Evolutionary conservation across 2,329 filamentous ascomycete genomes (phyloP).

Genomic region (Aspergillus piperis): DNA sequence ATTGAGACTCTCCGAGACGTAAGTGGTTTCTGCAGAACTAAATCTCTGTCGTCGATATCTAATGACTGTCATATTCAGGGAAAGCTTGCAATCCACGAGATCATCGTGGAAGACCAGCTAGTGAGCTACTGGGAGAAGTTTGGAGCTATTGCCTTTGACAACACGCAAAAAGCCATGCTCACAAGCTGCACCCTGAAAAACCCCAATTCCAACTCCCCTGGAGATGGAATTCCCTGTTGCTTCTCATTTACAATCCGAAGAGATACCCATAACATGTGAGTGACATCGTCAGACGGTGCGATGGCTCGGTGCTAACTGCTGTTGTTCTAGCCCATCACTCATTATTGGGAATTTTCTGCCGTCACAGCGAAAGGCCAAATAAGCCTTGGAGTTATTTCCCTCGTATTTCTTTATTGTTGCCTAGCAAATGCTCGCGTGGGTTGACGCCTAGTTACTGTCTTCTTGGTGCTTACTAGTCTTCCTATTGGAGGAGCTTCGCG

Average conservation of each 20-base stretch:
- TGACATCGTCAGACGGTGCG: constrained; percentile 13
- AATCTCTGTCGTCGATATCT: neutral
- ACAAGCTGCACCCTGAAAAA: constrained; percentile 91
- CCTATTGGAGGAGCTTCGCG: neutral
- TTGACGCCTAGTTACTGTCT: neutral
- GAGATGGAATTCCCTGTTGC: constrained; percentile 82
- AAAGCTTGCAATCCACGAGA: constrained; percentile 91
- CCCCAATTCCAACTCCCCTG: constrained; percentile 66
- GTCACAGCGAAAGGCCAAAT: constrained; percentile 64
- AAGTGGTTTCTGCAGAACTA: constrained; percentile 42
- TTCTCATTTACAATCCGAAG: constrained; percentile 96
- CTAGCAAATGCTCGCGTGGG: neutral
- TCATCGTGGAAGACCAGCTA: constrained; percentile 89
- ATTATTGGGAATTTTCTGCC: constrained; percentile 98
- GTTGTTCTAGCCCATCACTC: constrained; percentile 71
- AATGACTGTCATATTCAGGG: constrained; percentile 58
- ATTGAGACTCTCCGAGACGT: constrained; percentile 90
- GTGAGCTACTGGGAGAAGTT: constrained; percentile 99
- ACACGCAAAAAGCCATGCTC: constrained; percentile 88
- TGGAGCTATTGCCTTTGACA: constrained; percentile 94
- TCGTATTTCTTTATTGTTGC: neutral
- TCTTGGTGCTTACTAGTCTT: neutral
- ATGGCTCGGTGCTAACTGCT: constrained; percentile 5
- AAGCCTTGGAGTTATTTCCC: neutral
- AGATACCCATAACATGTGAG: constrained; percentile 95